These are phyloP conservation scores for Lipomyces starkeyi DNA, from an alignment of 805 yeast species.

Conservation along the genomic window DNA sequence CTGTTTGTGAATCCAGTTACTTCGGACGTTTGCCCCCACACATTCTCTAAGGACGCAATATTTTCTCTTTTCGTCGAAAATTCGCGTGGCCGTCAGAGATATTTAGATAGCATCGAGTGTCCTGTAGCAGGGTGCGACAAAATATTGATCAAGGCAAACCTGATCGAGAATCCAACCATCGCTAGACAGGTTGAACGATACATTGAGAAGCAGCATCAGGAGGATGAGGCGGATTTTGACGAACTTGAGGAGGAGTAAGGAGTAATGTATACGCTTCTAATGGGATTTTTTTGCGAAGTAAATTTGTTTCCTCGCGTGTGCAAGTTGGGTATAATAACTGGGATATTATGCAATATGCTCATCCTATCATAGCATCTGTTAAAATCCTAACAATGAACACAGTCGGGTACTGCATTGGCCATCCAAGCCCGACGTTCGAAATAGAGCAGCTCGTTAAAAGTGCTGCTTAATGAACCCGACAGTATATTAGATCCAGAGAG, in stretches of 20 bases:
- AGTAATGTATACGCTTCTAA: background rate
- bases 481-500: no score
- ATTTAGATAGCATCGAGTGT: constrained; percentile 15
- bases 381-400: no score
- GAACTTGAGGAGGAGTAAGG: background rate
- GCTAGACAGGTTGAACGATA: constrained; percentile 33
- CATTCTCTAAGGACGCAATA: constrained; percentile 43
- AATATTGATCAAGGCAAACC: constrained; percentile 3
- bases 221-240: constrained; percentile 30
- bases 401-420: no score
- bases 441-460: no score
- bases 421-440: no score
- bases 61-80: constrained; percentile 5
- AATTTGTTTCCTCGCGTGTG: background rate
- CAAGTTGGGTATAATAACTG: background rate
- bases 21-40: constrained; percentile 42
- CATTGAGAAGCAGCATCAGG: constrained; percentile 3
- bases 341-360: no score
- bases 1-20: constrained; percentile 44
- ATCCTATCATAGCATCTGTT: no score
- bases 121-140: constrained; percentile 38
- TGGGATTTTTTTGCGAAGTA: background rate
- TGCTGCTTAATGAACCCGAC: no score
- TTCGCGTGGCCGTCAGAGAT: background rate
- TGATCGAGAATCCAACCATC: constrained; percentile 22